phyloP scores from a whole-genome alignment of 2,329 filamentous ascomycete species.

The Leptographium flavum region DNA sequence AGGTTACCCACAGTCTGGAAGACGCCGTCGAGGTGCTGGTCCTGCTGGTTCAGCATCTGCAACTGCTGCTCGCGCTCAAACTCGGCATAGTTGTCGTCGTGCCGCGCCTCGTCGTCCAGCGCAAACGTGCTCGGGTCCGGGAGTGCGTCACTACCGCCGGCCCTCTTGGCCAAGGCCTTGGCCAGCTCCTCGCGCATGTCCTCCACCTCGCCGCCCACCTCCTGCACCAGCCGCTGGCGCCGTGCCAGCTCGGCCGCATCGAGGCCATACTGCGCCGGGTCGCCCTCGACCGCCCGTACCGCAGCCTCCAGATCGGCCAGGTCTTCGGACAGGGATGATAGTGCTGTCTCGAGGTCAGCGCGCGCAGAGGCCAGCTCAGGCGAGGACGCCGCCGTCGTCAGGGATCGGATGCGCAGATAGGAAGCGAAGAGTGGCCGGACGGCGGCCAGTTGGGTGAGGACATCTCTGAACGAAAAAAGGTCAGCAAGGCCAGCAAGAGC shows the following conservation, averaged over 20 bases:
- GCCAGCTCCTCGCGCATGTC: slow-evolving; percentile 75
- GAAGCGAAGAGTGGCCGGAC: slow-evolving; percentile 83
- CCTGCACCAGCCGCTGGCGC: slow-evolving; percentile 68
- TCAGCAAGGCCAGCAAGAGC: neutral
- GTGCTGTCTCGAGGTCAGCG: slow-evolving; percentile 49
- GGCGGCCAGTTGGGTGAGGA: slow-evolving; percentile 66
- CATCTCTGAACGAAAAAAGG: slow-evolving; percentile 46
- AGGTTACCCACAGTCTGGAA: slow-evolving; percentile 88
- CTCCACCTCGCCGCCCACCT: slow-evolving; percentile 79
- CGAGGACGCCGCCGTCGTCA: slow-evolving; percentile 54
- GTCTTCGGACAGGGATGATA: slow-evolving; percentile 63
- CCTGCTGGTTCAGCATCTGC: slow-evolving; percentile 89
- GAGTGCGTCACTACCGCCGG: slow-evolving; percentile 18
- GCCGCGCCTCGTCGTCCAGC: slow-evolving; percentile 26
- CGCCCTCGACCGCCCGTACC: slow-evolving; percentile 73
- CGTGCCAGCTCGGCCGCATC: slow-evolving; percentile 69
- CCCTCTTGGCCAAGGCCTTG: slow-evolving; percentile 25
- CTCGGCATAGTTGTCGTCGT: slow-evolving; percentile 49
- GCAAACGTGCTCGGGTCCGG: slow-evolving; percentile 43
- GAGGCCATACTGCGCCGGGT: slow-evolving; percentile 78
- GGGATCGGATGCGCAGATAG: slow-evolving; percentile 87
- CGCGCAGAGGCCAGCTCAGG: slow-evolving; percentile 76
- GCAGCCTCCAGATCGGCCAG: slow-evolving; percentile 77
- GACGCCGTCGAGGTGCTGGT: slow-evolving; percentile 81
- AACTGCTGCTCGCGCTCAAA: slow-evolving; percentile 87